Base-by-base conservation (phyloP, 192 early-diverging fungal species). In the Phlyctochytrium planicorne region DNA sequence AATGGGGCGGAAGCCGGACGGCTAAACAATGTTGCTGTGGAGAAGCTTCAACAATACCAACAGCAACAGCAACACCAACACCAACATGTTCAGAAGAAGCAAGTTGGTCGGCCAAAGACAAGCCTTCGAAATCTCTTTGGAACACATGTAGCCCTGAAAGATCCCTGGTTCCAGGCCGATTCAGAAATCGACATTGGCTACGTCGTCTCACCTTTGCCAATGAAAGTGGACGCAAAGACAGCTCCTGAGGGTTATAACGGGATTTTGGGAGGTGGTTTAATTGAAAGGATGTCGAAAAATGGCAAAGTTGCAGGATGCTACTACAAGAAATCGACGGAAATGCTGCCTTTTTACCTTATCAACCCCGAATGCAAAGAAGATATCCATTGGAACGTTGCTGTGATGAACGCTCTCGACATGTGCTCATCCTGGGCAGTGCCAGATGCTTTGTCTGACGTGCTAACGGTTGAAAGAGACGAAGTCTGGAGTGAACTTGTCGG, bases 331-430 rank as follows among this genome's bases (percentile, higher is more conserved):
- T 53, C 56, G 20, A 59, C 34, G 27, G 34, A 68, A 30, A 37
- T 68, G 1, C 35, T 68, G n/a, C 67, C 67, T 1, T 68, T 68
- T 37, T 30, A 53, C 1, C 37, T 68, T n/a, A 47, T 40, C 27
- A 60, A 68, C 35, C 67, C 67, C 23, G 67, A 68, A 23, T 68
- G 67, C 60, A 6, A 55, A 32, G 34, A 62, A 33, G 67, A 68
- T 34, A 30, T 60, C 14, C 2, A 16, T 4, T 68, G 67, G 67
- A 68, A 68, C 27, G 53, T 60, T 35, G 53, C 67, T 12, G 56
- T 34, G 6, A 47, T 68, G 59, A 55, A 68, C 23, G 67, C 67
- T 3, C 17, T 68, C 2, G 67, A 68, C 36, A 27, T 68, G 34
- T 25, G 56, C 17, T 53, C 31, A 24, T 68, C 67, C 27, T 68